Percentiles rank a stretch among this genome's conserved stretches.
Conservation (phyloP, 768 basidiomycete species). For the Pleurotus pulmonarius region DNA sequence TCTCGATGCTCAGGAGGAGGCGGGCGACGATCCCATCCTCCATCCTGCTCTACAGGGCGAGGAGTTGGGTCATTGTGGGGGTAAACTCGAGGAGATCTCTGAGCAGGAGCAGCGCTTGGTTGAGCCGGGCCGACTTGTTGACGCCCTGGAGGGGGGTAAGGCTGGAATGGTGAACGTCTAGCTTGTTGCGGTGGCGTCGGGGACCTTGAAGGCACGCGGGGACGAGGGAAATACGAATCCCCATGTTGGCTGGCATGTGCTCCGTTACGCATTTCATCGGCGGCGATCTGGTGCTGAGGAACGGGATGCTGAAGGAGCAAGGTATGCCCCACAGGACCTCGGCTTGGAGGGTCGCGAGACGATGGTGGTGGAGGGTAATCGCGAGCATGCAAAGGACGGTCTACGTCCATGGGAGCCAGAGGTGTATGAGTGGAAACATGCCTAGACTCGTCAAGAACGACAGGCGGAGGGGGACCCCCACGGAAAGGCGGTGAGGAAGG, state of each 20-base stretch:
- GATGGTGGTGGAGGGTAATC: slow-evolving; percentile 46
- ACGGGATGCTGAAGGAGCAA: slow-evolving; percentile 67
- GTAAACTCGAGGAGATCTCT: slow-evolving; percentile 62
- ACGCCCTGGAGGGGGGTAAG: slow-evolving; percentile 42
- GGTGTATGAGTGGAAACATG: slow-evolving; percentile 65
- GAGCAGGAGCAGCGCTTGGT: slow-evolving; percentile 36
- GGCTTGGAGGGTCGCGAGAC: slow-evolving; percentile 37
- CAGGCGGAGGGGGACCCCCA: slow-evolving; percentile 80
- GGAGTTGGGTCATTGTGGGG: slow-evolving; percentile 39
- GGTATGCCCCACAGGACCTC: slow-evolving; percentile 54
- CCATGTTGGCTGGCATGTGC: slow-evolving; percentile 39
- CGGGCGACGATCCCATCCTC: slow-evolving; percentile 47
- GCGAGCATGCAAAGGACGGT: slow-evolving; percentile 51
- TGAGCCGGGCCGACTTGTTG: slow-evolving; percentile 52
- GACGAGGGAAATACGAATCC: slow-evolving; percentile 54
- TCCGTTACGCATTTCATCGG: slow-evolving; percentile 49
- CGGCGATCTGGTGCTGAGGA: slow-evolving; percentile 52
- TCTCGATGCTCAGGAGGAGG: slow-evolving; percentile 13
- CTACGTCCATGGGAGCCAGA: slow-evolving; percentile 78
- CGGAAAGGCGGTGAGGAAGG: slow-evolving; percentile 74
- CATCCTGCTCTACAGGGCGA: slow-evolving; percentile 42
- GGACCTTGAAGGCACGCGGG: slow-evolving; percentile 48
- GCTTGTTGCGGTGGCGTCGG: slow-evolving; percentile 51
- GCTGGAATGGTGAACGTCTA: slow-evolving; percentile 40
- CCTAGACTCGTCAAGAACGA: slow-evolving; percentile 73